A percentile compares a stretch with the other conserved stretches of the same genome.
These are phyloP conservation scores for Dicorynia guianensis DNA, from an alignment of 306 rosid genomes.

Conservation along the genomic window DNA sequence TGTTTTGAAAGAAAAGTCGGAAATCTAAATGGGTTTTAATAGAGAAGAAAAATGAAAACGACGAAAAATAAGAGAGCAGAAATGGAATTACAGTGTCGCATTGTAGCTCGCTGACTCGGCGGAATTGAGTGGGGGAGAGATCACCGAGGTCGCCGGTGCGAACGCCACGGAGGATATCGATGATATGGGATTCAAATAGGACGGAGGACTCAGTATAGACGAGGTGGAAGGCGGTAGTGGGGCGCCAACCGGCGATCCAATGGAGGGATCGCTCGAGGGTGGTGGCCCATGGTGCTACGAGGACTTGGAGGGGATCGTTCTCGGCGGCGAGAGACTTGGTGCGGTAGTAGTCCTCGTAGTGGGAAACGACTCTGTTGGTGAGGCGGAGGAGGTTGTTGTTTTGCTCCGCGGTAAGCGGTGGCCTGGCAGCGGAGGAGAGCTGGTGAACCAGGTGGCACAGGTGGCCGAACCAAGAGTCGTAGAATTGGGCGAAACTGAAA, in stretches of 20 bases:
- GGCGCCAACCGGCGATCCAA: constrained; percentile 91
- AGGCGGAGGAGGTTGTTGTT: constrained; percentile 39
- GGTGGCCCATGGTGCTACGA: constrained; percentile 78
- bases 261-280: constrained; percentile 75
- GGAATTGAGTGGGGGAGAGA: constrained; percentile 74
- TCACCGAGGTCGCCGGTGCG: constrained; percentile 90
- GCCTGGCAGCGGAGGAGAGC: constrained; percentile 43
- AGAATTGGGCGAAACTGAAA: constrained; percentile 52
- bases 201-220: constrained; percentile 80
- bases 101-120: constrained; percentile 76
- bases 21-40: no score
- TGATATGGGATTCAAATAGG: constrained; percentile 73
- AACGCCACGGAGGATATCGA: constrained; percentile 72
- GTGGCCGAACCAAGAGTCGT: constrained; percentile 65
- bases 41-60: neutral
- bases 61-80: neutral
- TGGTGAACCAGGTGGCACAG: constrained; percentile 49
- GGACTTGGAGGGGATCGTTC: constrained; percentile 54
- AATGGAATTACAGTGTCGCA: constrained; percentile 62
- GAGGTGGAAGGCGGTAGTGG: constrained; percentile 86
- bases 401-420: constrained; percentile 45
- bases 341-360: constrained; percentile 59
- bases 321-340: constrained; percentile 60
- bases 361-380: constrained; percentile 58
- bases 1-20: neutral